Conservation (phyloP, 192 early-diverging fungal species). For the Phlyctochytrium planicorne region DNA sequence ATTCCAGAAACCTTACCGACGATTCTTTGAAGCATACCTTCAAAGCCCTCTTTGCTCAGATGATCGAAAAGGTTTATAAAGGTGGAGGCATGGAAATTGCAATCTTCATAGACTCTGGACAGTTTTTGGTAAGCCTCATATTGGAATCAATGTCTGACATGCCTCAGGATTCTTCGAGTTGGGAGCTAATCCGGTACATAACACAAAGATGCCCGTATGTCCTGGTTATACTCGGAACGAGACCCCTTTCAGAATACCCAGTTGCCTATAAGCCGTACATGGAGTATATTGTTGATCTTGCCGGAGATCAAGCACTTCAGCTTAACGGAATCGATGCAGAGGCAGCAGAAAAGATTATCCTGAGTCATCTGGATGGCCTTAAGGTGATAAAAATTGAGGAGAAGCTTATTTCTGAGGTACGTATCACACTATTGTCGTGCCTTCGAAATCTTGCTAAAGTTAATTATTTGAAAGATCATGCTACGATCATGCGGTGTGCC, state of each 20-base stretch:
- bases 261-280: neutral
- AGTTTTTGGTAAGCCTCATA: neutral
- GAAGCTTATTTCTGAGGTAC: no score
- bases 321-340: neutral
- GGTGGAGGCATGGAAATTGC: neutral
- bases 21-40: neutral
- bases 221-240: neutral
- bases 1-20: neutral
- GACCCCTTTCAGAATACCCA: neutral
- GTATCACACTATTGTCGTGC: no score
- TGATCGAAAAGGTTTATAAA: neutral
- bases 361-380: neutral
- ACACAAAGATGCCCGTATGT: neutral
- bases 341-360: neutral
- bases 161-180: neutral
- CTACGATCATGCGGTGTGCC: neutral
- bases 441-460: no score
- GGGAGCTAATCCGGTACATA: neutral
- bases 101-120: neutral
- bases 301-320: neutral
- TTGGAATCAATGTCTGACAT: neutral
- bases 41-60: neutral
- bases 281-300: neutral
- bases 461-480: neutral
- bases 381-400: neutral